Base-by-base conservation (phyloP, 768 basidiomycete species). In the Tricholoma matsutake region DNA sequence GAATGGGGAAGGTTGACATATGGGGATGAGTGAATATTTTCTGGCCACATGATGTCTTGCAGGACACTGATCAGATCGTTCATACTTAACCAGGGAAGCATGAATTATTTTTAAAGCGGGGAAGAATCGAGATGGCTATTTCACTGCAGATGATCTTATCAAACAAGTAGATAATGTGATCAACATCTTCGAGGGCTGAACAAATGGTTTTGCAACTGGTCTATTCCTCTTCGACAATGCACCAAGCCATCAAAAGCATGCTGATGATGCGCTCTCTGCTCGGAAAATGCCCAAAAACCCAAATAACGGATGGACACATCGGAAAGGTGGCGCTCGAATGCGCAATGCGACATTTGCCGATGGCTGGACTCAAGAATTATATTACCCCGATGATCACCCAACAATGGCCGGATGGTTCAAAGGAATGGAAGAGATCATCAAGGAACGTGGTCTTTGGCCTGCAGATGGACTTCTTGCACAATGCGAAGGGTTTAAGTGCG, bases 341-440 rank as follows among this genome's bases (percentile, higher is more conserved):
- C 59, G 64, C 4, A 56, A 63, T 62, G 69, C 54, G n/a, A 35
- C 13, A 7, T 55, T 73, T n/a, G 43, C 64, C 1, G 59, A 73
- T 66, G 64, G 68, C 4, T 1, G 45, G 25, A 25, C 61, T 22
- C 76, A 79, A 55, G 34, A 58, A 18, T 65, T 79, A 5, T 78
- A 78, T 62, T 78, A 65, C 56, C 61, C 62, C 2, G 61, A 71
- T 20, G 57, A 73, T 56, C 73, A 76, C 57, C 68, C 67, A 13
- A 64, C 64, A 20, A 65, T 66, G 58, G 22, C 22, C 3, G 22
- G 3, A 25, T 25, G 22, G 22, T 25, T 25, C 22, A 77, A 77
- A 63, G 73, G 77, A 18, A 77, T 76, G 73, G 70, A 74, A 58
- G 18, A 56, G 11, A 69, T 71, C 22, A 63, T 69, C 29, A 8